These are phyloP conservation scores for Perkinsus olseni DNA, from an alignment of 169 alveolate species.

Conservation along the genomic window DNA sequence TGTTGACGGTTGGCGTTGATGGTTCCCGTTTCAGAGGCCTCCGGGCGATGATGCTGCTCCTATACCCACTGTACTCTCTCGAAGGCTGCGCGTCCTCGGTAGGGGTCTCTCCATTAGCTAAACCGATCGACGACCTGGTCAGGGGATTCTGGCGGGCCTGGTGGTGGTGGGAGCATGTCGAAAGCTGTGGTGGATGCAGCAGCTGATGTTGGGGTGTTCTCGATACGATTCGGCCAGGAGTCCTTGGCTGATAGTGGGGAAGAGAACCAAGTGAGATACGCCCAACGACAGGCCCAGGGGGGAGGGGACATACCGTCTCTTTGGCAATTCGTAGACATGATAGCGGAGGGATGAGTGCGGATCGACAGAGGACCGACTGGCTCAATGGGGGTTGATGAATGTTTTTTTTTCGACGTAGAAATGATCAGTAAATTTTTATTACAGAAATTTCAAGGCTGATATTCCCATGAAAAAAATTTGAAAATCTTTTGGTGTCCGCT, in stretches of 20 bases:
- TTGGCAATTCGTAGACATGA: too few relatives aligned
- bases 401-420: too few relatives aligned
- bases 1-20: not conserved
- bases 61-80: not conserved
- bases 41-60: not conserved
- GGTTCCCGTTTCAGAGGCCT: not conserved
- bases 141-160: not conserved
- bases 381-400: too few relatives aligned
- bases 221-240: not conserved
- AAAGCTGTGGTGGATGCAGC: not conserved
- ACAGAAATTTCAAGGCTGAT: too few relatives aligned
- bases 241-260: not conserved
- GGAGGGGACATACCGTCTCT: not conserved
- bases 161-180: not conserved
- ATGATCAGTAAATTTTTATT: too few relatives aligned
- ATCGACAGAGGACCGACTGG: too few relatives aligned
- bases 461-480: too few relatives aligned
- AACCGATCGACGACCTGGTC: not conserved
- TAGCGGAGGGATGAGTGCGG: too few relatives aligned
- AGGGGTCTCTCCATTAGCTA: not conserved
- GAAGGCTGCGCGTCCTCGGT: not conserved
- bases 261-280: not conserved
- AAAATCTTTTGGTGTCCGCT: too few relatives aligned
- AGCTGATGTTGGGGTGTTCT: not conserved
- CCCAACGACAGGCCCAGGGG: not conserved